These are phyloP conservation scores for Albophoma yamanashiensis DNA, from an alignment of 2,329 filamentous ascomycete species.

Conservation along the genomic window DNA sequence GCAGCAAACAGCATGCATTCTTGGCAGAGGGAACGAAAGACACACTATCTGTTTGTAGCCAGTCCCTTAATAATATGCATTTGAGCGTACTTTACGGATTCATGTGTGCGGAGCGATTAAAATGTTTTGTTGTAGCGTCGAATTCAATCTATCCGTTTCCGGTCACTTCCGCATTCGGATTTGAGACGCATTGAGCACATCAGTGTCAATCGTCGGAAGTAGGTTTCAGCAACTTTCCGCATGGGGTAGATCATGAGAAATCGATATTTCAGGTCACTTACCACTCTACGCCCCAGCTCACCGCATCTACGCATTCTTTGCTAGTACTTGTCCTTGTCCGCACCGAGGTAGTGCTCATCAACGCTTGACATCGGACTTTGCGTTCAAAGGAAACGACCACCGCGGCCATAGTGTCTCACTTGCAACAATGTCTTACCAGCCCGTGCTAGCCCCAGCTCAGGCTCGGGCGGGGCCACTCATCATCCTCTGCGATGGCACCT, in stretches of 20 bases:
- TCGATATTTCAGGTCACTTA: not conserved
- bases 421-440: not conserved
- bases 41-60: not conserved
- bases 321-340: not conserved
- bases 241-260: not conserved
- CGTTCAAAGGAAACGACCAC: too few species aligned
- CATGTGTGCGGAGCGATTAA: not conserved
- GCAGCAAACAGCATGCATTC: too few species aligned
- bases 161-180: not conserved
- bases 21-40: not conserved
- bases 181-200: not conserved
- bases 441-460: not conserved
- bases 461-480: not conserved
- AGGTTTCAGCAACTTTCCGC: not conserved
- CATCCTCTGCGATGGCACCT: slow-evolving; percentile 11
- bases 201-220: not conserved
- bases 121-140: not conserved
- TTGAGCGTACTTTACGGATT: too few species aligned
- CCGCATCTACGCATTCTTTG: not conserved
- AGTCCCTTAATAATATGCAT: too few species aligned
- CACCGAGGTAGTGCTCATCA: not conserved
- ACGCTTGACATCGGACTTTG: too few species aligned
- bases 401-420: not conserved
- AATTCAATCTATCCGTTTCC: not conserved
- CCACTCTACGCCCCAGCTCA: not conserved